A percentile compares a stretch with the other conserved stretches of the same genome.
phyloP scores from a whole-genome alignment of 352 stramenopile genomes.

The Sclerospora graminicola region DNA sequence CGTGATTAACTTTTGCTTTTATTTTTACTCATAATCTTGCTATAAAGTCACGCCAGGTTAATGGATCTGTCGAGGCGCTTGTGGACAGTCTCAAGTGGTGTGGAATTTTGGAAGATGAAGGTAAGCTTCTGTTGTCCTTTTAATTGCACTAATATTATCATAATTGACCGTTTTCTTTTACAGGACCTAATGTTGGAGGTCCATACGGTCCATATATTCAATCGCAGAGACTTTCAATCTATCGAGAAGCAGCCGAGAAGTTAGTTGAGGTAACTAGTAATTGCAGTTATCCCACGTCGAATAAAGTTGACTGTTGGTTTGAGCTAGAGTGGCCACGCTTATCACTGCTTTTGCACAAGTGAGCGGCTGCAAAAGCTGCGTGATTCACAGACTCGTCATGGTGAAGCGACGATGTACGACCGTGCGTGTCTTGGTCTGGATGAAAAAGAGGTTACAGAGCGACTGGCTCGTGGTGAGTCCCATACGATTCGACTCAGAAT shows the following conservation, averaged over 20 bases:
- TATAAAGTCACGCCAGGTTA: slow-evolving; percentile 67
- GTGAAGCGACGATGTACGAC: slow-evolving; percentile 96
- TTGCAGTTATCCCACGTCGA: neutral
- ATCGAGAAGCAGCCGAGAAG: slow-evolving; percentile 84
- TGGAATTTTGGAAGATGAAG: slow-evolving; percentile 96
- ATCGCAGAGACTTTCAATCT: slow-evolving; percentile 92
- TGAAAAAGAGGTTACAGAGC: slow-evolving; percentile 80
- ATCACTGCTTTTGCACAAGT: slow-evolving; percentile 94
- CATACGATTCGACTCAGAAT: slow-evolving; percentile 95
- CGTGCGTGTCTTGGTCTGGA: slow-evolving; percentile 91
- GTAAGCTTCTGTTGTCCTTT: slow-evolving; percentile 10
- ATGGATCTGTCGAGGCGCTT: slow-evolving; percentile 77
- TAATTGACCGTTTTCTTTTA: slow-evolving; percentile 1
- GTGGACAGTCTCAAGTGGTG: slow-evolving; percentile 90
- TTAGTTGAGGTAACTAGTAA: slow-evolving; percentile 59
- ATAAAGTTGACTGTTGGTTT: neutral
- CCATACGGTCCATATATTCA: slow-evolving; percentile 94
- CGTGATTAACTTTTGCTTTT: neutral
- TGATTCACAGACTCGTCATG: slow-evolving; percentile 82
- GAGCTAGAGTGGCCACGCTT: slow-evolving; percentile 84
- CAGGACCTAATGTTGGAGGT: slow-evolving; percentile 83
- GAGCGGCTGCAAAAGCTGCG: slow-evolving; percentile 90
- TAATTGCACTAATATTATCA: neutral
- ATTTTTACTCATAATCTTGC: slow-evolving; percentile 2
- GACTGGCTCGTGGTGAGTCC: slow-evolving; percentile 77